Evolutionary conservation across 805 yeast genomes (phyloP), one percentile per base, ranked within the genome.

Genomic region (Komagataella mondaviorum): DNA sequence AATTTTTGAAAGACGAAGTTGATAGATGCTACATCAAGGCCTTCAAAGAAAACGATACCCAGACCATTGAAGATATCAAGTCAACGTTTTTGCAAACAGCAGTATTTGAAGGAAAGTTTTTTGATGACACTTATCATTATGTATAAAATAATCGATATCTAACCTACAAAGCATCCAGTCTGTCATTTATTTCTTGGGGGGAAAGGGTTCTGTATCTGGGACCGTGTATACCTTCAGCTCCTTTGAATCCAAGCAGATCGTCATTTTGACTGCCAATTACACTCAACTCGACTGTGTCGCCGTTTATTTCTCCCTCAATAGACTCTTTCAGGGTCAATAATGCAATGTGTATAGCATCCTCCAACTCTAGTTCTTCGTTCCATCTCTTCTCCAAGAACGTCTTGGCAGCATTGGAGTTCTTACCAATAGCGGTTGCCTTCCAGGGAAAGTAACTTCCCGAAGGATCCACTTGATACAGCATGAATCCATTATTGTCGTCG

Each of bases 381-480:
- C 98, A 93, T 70, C 99, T 83, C 71, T 93, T 93, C 67, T 93
- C 99, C 63, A 93, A 71, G 61, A 93, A 93, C 1, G 98, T 91
- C 73, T 95, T 93, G 43, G 98, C 99, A n/a, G 95, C 88, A 47
- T 81, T 81, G 3, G 96, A 83, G 23, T 96, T 95, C 64, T 89
- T 90, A 56, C 99, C 99, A 60, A 93, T 93, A 22, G 99, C 98
- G 3, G 99, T 91, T 44, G 99, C 99, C 69, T 91, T 93, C 99
- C 99, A 93, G 7, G 99, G 98, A 76, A 88, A 93, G 67, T 85
- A 93, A 45, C 96, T 82, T 7, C 99, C 99, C 3, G 96, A 85
- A 4, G 99, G 99, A 70, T 93, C 99, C 48, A 93, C 95, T 70
- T 93, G 99, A 67, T 93, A 93, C 54, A 93, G 74, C 63, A 86